A percentile compares a stretch with the other conserved stretches of the same genome.
These are phyloP conservation scores for Sphagnum contortum DNA, from an alignment of 225 moss, liverwort and hornwort species.

Conservation along the genomic window DNA sequence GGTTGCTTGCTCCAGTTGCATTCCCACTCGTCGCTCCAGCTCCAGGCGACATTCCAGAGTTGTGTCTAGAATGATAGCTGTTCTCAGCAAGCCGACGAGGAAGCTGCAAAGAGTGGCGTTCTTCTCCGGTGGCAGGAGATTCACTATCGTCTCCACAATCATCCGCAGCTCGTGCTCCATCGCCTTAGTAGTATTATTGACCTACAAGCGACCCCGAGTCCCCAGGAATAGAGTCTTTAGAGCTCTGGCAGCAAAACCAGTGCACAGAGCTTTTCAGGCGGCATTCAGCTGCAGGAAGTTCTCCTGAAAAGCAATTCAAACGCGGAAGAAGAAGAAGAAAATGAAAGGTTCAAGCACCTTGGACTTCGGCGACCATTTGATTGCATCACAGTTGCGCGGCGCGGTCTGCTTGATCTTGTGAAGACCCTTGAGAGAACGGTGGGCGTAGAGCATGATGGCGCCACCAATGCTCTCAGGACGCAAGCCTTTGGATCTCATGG, in stretches of 20 bases:
- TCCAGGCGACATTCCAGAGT: slow-evolving; percentile 74
- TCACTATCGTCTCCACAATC: slow-evolving; percentile 79
- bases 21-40: slow-evolving; percentile 72
- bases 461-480: slow-evolving; percentile 82
- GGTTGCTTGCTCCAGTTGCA: slow-evolving; percentile 82
- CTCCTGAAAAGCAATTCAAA: no score
- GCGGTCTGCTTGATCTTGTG: slow-evolving; percentile 59
- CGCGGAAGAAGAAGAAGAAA: no score
- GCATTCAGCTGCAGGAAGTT: slow-evolving; percentile 7
- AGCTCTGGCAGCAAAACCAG: slow-evolving; percentile 5
- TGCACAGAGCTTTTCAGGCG: slow-evolving; percentile 20
- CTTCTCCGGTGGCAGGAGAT: slow-evolving; percentile 67
- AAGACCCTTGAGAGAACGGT: slow-evolving; percentile 81
- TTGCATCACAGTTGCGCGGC: not conserved
- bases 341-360: no score
- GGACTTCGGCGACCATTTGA: no score
- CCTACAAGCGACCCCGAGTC: slow-evolving; percentile 20
- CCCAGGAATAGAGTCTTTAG: slow-evolving; percentile 21
- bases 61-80: slow-evolving; percentile 64
- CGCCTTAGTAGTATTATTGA: slow-evolving; percentile 40
- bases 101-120: slow-evolving; percentile 79
- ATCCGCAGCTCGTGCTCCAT: slow-evolving; percentile 87
- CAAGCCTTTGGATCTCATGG: slow-evolving; percentile 69
- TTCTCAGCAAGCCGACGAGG: slow-evolving; percentile 68
- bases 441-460: slow-evolving; percentile 89